Conservation (phyloP, 352 stramenopile species). For the Detonula confervacea region DNA sequence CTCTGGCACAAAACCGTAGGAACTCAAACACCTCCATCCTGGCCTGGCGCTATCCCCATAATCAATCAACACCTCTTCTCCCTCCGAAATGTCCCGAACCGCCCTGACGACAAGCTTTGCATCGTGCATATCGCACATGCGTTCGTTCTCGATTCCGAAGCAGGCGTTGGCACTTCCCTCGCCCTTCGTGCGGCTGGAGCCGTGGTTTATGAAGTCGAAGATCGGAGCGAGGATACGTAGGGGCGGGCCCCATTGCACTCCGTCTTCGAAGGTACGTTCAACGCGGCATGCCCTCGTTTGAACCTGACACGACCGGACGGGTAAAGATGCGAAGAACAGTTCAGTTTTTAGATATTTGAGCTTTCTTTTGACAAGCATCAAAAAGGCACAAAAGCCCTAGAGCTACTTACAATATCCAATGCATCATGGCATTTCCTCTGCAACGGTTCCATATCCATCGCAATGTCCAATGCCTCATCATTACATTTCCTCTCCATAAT, state of each 20-base stretch:
- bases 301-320: constrained; percentile 37
- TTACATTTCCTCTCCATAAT: constrained; percentile 33
- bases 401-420: constrained; percentile 63
- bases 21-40: constrained; percentile 69
- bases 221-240: constrained; percentile 70
- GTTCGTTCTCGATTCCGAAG: constrained; percentile 60
- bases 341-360: too few species aligned
- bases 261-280: constrained; percentile 36
- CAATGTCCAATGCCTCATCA: constrained; percentile 63
- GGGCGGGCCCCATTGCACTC: constrained; percentile 37
- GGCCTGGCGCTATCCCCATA: constrained; percentile 67
- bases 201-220: constrained; percentile 84
- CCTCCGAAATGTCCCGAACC: constrained; percentile 38
- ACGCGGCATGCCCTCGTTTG: constrained; percentile 70
- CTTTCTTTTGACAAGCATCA: too few species aligned
- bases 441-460: background rate
- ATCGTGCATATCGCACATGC: constrained; percentile 40
- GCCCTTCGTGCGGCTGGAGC: constrained; percentile 16
- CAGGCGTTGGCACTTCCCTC: constrained; percentile 52
- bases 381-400: too few species aligned
- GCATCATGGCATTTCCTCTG: constrained; percentile 46
- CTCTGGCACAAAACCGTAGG: constrained; percentile 80
- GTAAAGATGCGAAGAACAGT: background rate
- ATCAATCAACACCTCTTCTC: constrained; percentile 71
- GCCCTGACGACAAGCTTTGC: constrained; percentile 60